Evolutionary conservation across 345 rosid species (phyloP).

Genomic region (Melaleuca alternifolia): DNA sequence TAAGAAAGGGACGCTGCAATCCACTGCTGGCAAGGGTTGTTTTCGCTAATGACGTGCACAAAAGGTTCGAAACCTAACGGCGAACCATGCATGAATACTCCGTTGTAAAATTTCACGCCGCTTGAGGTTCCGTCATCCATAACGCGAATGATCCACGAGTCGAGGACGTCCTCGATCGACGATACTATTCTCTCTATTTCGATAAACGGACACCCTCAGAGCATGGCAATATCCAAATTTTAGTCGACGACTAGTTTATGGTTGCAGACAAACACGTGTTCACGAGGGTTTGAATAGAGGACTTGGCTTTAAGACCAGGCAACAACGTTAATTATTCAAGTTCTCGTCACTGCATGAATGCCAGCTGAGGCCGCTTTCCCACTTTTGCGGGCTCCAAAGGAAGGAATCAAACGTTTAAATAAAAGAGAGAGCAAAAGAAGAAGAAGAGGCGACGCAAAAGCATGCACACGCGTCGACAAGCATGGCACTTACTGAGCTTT

Average conservation of each 20-base stretch:
- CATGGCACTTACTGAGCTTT: not conserved
- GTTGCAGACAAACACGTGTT: not conserved
- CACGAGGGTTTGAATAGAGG: not conserved
- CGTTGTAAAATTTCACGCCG: not conserved
- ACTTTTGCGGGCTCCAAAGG: not conserved
- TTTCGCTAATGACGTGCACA: not conserved
- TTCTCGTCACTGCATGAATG: not conserved
- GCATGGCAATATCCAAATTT: not conserved
- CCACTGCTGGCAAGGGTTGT: not conserved
- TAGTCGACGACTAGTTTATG: not conserved
- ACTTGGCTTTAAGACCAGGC: not conserved
- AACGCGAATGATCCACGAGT: not conserved
- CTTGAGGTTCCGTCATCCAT: not conserved
- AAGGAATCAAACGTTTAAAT: too few relatives aligned
- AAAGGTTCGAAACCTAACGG: not conserved
- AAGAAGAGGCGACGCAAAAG: not conserved
- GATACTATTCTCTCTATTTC: not conserved
- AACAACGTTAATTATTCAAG: not conserved
- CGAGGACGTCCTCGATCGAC: not conserved
- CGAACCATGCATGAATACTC: not conserved
- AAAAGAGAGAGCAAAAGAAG: too few relatives aligned
- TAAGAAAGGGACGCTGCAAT: not conserved
- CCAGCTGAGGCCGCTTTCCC: not conserved
- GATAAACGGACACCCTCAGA: not conserved
- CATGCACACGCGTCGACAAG: not conserved